Conservation (phyloP, 306 rosid species). For the Lupinus albus region DNA sequence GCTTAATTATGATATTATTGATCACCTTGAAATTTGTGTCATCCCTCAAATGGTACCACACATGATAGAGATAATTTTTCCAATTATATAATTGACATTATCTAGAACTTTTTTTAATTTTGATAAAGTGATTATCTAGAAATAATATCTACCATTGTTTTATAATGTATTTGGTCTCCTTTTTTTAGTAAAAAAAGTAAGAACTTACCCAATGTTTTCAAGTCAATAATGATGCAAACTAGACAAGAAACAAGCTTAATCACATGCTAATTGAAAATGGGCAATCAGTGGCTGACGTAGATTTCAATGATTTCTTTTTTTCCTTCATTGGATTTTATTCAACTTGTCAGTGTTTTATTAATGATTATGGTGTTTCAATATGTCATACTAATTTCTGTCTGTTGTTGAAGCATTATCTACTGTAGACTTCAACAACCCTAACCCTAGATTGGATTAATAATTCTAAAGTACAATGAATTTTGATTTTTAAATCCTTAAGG, state of each 20-base stretch:
- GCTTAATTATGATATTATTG: constrained; percentile 16
- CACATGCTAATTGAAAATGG: constrained; percentile 17
- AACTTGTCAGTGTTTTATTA: constrained; percentile 25
- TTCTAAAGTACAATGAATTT: not conserved
- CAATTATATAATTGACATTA: not conserved
- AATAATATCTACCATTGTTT: constrained; percentile 23
- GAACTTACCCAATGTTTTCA: constrained; percentile 7
- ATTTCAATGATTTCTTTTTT: constrained; percentile 35
- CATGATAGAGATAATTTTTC: not conserved
- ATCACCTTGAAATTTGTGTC: constrained; percentile 31
- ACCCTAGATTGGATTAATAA: constrained; percentile 30
- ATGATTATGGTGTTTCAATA: constrained; percentile 46
- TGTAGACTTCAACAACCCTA: constrained; percentile 43
- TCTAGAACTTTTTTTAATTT: not conserved
- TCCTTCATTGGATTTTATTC: constrained; percentile 35
- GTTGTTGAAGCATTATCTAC: constrained; percentile 33
- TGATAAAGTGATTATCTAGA: not conserved
- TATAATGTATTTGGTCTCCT: not conserved
- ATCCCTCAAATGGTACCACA: not conserved
- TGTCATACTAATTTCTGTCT: constrained; percentile 41
- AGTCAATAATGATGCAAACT: constrained; percentile 22
- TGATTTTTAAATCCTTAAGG: not conserved
- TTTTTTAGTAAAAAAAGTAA: not conserved
- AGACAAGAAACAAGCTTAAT: constrained; percentile 19
- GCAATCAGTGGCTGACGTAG: constrained; percentile 28